A percentile compares a stretch with the other conserved stretches of the same genome.
phyloP scores from a whole-genome alignment of 495 filamentous ascomycete species.

The Rusavskia elegans region DNA sequence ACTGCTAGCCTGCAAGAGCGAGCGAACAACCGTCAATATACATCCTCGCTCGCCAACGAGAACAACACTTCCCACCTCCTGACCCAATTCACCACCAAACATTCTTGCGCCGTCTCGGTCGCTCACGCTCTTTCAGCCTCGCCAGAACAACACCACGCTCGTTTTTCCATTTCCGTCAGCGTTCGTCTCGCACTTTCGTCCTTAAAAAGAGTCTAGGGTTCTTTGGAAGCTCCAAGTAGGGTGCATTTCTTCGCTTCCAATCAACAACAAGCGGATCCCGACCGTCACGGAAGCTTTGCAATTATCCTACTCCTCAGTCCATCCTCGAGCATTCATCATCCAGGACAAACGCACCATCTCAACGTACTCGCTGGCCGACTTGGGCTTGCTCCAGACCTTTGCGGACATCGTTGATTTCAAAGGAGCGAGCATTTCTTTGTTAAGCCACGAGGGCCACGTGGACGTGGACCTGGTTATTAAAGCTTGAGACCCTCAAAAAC shows the following conservation, averaged over 20 bases:
- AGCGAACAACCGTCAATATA: constrained; percentile 1
- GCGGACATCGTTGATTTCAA: neutral
- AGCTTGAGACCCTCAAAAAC: neutral
- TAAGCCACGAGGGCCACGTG: neutral
- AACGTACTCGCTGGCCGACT: neutral
- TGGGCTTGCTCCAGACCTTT: neutral
- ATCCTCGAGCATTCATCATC: neutral
- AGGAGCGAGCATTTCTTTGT: constrained; percentile 7
- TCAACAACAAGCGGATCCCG: neutral
- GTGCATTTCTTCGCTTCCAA: neutral
- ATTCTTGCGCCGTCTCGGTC: constrained; percentile 8
- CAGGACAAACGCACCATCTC: neutral
- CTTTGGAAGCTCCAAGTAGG: too few species aligned
- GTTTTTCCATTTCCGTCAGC: neutral
- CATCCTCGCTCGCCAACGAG: neutral
- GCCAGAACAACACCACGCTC: constrained; percentile 7
- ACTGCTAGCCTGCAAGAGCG: constrained; percentile 6
- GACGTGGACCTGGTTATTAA: neutral
- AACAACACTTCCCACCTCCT: neutral
- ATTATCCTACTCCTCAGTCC: neutral
- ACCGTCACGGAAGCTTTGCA: neutral
- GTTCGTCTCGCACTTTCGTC: neutral
- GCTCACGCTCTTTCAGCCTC: constrained; percentile 11
- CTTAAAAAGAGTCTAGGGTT: too few species aligned
- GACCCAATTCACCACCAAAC: neutral